Evolutionary conservation across 352 stramenopile species (phyloP), one percentile per base, ranked within the genome.

Genomic region (Globisporangium orthogonon): DNA sequence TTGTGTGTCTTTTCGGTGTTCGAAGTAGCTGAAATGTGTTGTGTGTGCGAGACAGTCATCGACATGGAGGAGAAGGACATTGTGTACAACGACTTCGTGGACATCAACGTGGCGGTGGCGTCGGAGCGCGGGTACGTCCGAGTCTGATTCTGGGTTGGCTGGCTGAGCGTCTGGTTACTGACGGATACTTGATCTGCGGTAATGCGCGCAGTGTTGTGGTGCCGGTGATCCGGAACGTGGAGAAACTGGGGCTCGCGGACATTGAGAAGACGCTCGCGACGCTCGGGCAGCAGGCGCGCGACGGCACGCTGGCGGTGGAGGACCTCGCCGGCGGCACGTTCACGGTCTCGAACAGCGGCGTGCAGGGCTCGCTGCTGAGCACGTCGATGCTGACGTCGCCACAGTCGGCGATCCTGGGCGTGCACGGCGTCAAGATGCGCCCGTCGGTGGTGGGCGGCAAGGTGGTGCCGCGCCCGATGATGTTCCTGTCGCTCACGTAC

Each of bases 401-500:
- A 39, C 97, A 99, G 70, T 97, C 86, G 56, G 97, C 97, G 49
- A 98, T 99, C 70, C 86, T 99, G 40, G 95, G 97, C 57, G 98
- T 99, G 83, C 97, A 99, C 73, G 95, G 94, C 43, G 98, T 97
- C 39, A 98, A 99, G 77, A 97, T 98, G 87, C 84, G 97, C 60
- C 82, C 97, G 39, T 86, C 96, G 4, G 87, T 99, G 37, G 65
- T 85, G 23, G 80, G 83, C 58, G 97, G 97, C 52, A 85, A 98
- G 70, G 80, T 99, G 46, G 93, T 98, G 56, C 84, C 96, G 17
- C 76, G 97, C 53, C 97, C 97, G n/a, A 99, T 99, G 96, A 99
- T 99, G 97, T 99, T 98, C 70, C 78, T 99, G 47, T 98, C 97
- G 48, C 83, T 99, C 48, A 99, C 97, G 45, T 99, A 99, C 78